phyloP scores from a whole-genome alignment of 2,329 filamentous ascomycete genomes.

The Cladosporium oxysporum region DNA sequence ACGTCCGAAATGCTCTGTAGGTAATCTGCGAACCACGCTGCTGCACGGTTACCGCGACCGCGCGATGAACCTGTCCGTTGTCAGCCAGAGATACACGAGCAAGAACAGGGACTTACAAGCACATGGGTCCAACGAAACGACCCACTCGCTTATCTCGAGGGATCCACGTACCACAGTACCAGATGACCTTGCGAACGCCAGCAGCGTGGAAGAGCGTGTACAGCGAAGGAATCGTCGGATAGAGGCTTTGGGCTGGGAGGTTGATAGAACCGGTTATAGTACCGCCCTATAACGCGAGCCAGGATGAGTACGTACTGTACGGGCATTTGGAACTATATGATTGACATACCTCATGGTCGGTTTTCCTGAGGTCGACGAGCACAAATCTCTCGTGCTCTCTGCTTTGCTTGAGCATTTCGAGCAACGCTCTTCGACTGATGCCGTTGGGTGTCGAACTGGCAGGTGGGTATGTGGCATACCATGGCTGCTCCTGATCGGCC shows the following conservation, averaged over 20 bases:
- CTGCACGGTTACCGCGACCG: conserved; percentile 57
- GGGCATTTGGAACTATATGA: too few relatives aligned
- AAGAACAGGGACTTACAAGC: too few relatives aligned
- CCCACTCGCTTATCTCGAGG: neutral
- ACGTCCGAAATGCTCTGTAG: conserved; percentile 45
- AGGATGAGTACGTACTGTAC: too few relatives aligned
- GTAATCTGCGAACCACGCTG: conserved; percentile 58
- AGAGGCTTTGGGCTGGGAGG: conserved; percentile 58
- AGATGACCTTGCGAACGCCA: conserved; percentile 52
- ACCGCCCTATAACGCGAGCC: conserved; percentile 51
- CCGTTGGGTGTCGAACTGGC: neutral
- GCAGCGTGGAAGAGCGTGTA: conserved; percentile 55
- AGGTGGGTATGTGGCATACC: conserved; percentile 13
- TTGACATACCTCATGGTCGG: conserved; percentile 56
- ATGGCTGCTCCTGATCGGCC: conserved; percentile 5
- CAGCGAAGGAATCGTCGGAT: conserved; percentile 51
- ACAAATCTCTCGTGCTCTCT: neutral
- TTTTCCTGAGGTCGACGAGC: conserved; percentile 53
- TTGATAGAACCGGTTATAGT: conserved; percentile 62
- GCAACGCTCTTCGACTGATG: neutral
- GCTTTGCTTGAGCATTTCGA: conserved; percentile 12
- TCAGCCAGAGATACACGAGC: neutral
- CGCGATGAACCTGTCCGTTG: conserved; percentile 52
- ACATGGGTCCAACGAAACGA: neutral
- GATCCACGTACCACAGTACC: conserved; percentile 56